These are phyloP conservation scores for Phialemoniopsis sp. DNA, from an alignment of 2,329 filamentous ascomycete genomes.

Conservation along the genomic window DNA sequence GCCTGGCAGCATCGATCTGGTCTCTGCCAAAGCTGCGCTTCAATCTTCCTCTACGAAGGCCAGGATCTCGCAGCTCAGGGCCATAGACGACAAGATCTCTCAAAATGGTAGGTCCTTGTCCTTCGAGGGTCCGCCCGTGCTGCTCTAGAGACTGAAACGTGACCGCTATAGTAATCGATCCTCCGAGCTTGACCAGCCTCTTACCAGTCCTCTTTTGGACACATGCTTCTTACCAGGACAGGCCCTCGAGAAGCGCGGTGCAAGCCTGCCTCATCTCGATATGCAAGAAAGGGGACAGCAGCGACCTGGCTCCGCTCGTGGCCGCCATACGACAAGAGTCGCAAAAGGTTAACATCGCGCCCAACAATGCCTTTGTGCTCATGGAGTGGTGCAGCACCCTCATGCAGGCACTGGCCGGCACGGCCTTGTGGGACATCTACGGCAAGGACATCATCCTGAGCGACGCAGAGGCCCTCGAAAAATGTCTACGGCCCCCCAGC, in stretches of 20 bases:
- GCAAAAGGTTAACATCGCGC: constrained; percentile 71
- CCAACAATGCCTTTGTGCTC: constrained; percentile 80
- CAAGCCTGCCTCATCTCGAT: constrained; percentile 73
- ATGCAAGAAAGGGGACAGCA: constrained; percentile 48
- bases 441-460: constrained; percentile 62
- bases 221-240: constrained; percentile 82
- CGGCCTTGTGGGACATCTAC: constrained; percentile 59
- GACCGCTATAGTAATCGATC: constrained; percentile 37
- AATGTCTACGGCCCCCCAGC: constrained; percentile 63
- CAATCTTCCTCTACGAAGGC: constrained; percentile 58
- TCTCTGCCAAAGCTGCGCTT: constrained; percentile 43
- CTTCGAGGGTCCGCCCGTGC: too few species aligned
- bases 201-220: constrained; percentile 79
- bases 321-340: constrained; percentile 67
- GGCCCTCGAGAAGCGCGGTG: constrained; percentile 76
- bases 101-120: constrained; percentile 43
- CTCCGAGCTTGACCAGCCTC: constrained; percentile 47
- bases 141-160: too few species aligned
- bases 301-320: constrained; percentile 61
- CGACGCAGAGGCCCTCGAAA: constrained; percentile 72
- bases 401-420: constrained; percentile 64
- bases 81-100: constrained; percentile 52
- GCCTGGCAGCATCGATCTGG: constrained; percentile 42
- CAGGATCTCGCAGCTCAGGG: constrained; percentile 50
- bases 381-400: constrained; percentile 85